Base-by-base conservation (phyloP, 2,329 filamentous ascomycete genomes). In the Fusarium stilboides region DNA sequence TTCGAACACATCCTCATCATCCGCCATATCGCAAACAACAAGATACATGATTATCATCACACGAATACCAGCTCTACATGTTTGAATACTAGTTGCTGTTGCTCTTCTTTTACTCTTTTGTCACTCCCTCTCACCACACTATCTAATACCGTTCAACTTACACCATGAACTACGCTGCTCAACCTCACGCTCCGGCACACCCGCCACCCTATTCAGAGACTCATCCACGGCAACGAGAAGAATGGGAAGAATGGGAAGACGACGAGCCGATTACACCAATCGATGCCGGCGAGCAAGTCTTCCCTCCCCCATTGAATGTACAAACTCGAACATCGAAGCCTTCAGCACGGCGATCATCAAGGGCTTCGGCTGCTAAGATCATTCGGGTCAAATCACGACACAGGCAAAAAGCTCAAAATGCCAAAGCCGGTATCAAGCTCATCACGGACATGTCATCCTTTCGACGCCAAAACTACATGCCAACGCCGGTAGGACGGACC, bases 361-460 rank as follows among this genome's bases (percentile, higher is more conserved):
- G 81, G 51, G 69, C 78, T 26, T 83, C 84, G 2, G 74, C 77
- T 4, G 78, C 80, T 28, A 84, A 79, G 56, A 74, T 85, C 31
- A 78, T 77, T 44, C 81, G 86, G 10, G 76, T 86, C 22, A 90
- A 85, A 74, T 92, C 89, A 5, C 85, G 85, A 56, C 84, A 86
- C 31, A 84, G 89, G 53, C 89, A 91, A 73, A 88, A 87, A 72
- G 83, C 84, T 22, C 83, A 89, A 74, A 88, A 90, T 76, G 83
- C 85, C 57, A 84, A 86, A 78, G 87, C 87, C 10, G 89, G 89
- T 14, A 92, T 92, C 74, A 90, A 83, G 67, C 77, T 94, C 20
- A 88, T 93, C 68, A 94, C 92, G 3, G 90, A 90, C 74, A 90
- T 93, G 82, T 82, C 88, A 64, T 81, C 78, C 64, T 83, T 83